Evolutionary conservation across 1,139 yeast genomes (phyloP).

Genomic region (Geotrichum citri-aurantii): DNA sequence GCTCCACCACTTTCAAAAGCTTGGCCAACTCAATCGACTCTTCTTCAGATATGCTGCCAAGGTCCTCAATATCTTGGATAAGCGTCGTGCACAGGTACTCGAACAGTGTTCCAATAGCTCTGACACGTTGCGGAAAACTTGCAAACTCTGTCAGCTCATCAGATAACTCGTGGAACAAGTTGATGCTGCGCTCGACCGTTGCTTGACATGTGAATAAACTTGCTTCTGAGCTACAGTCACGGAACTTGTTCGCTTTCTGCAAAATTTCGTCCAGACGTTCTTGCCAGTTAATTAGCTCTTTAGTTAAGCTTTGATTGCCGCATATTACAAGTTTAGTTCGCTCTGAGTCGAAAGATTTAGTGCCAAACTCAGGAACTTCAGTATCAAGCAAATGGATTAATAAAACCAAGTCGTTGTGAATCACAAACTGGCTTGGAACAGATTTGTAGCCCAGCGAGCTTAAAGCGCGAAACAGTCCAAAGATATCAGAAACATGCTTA

Average conservation of each 20-base stretch:
- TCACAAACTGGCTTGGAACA: constrained; percentile 21
- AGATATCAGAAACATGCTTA: constrained; percentile 25
- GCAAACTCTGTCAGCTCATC: constrained; percentile 24
- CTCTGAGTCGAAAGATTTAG: constrained; percentile 1
- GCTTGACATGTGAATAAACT: constrained; percentile 25
- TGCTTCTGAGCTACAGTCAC: constrained; percentile 23
- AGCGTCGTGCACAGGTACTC: constrained; percentile 30
- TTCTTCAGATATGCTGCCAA: constrained; percentile 33
- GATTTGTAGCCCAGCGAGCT: constrained; percentile 24
- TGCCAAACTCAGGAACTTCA: constrained; percentile 1
- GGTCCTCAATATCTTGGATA: constrained; percentile 26
- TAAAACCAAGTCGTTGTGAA: constrained; percentile 25
- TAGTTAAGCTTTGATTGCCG: background rate
- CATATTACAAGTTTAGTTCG: background rate
- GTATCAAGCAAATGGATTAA: constrained; percentile 15
- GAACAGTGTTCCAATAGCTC: constrained; percentile 29
- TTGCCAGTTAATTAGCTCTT: constrained; percentile 6
- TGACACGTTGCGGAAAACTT: constrained; percentile 25
- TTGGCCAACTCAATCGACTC: constrained; percentile 32
- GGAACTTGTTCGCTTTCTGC: constrained; percentile 24
- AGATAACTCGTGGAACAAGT: constrained; percentile 21
- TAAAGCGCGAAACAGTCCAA: constrained; percentile 29
- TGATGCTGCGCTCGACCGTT: constrained; percentile 24
- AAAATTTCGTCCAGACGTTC: constrained; percentile 9
- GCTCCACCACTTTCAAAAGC: constrained; percentile 25